Base-by-base conservation (phyloP, 192 early-diverging fungal genomes). In the Entomortierella chlamydospora region DNA sequence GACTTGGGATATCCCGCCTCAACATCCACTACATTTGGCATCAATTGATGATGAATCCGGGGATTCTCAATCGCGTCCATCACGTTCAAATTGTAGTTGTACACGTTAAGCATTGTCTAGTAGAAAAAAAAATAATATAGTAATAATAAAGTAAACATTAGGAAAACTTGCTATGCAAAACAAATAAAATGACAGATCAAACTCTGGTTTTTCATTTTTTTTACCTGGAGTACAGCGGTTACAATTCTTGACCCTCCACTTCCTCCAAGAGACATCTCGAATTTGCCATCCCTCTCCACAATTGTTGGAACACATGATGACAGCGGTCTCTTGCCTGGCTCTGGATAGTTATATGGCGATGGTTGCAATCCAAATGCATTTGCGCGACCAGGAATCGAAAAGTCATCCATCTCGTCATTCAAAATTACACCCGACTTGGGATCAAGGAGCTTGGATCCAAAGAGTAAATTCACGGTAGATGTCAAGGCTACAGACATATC, bases 381-480 rank as follows among this genome's bases (percentile, higher is more conserved):
- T 28, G 90, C 86, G n/a, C 79, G 50, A 60, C 91, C 91, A 37
- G 90, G 90, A 11, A 91, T 93, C 59, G 91, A 93, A 72, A 97
- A 99, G 72, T 99, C 96, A 78, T 97, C 94, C 95, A 97, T 97
- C 71, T 97, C 91, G 74, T 97, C 91, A 81, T 99, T 99, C 54
- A 99, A 79, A 41, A 99, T 93, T 47, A 99, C 85, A 13, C 96
- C 97, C 0, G 95, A 95, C n/a, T 63, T 81, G 3, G 88, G 89
- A 71, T 99, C 95, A 89, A 97, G 89, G 26, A 99, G 79, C 53
- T 89, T 90, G n/a, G 94, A 90, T 11, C 97, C 97, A 84, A 97
- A 97, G 41, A 93, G 68, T 30, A 97, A 81, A 77, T 99, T 99
- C 13, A 79, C 86, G 0, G 97, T 98, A 29, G 93, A 95, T 3